Evolutionary conservation across 2,329 filamentous ascomycete genomes (phyloP), one percentile per base, ranked within the genome.

Genomic region (Fusarium verrucosum): DNA sequence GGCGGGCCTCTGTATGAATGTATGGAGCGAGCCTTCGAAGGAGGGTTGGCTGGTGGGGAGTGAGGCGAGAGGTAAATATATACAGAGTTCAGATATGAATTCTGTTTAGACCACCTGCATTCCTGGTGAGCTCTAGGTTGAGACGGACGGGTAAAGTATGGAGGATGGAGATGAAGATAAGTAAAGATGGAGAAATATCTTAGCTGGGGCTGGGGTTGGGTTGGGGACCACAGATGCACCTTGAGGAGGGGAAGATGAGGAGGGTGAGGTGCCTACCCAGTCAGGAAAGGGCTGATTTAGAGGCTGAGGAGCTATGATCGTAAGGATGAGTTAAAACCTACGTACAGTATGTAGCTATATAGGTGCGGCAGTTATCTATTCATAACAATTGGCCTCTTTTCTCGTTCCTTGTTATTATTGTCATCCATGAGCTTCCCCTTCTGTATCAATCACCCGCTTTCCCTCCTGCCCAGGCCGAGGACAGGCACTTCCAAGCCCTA

Each of bases 161-260:
- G 20, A 51, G 30, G 19, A 51, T 54, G 45, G 33, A 51, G 51
- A 54, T 25, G 19, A 26, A 52, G n/a, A 33, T 37, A 13, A 25
- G 35, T 30, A 59, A 17, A 36, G 43, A 59, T 60, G 59, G 63
- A 63, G 63, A 66, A 63, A 66, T 52, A 37, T 63, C 58, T 66
- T 52, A 37, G 63, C 58, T 66, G 54, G 57, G 46, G 57, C 57
- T 58, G 56, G 62, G 58, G 47, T 63, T 64, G 62, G 58, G 47
- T 63, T 64, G 58, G 62, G 62, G 52, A 37, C 20, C 30, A 32
- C 30, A 52, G 37, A 40, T 40, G 50, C 32, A 50, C 25, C 40
- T 32, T 25, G 26, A 42, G 37, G 62, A 63, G 58, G 63, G 52
- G 53, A 50, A 66, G 53, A 37, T 14, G 23, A 37, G 38, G 36